Evolutionary conservation across 139 green algal species (phyloP), one percentile per base, ranked within the genome.

Genomic region (Tetradesmus lagerheimii): DNA sequence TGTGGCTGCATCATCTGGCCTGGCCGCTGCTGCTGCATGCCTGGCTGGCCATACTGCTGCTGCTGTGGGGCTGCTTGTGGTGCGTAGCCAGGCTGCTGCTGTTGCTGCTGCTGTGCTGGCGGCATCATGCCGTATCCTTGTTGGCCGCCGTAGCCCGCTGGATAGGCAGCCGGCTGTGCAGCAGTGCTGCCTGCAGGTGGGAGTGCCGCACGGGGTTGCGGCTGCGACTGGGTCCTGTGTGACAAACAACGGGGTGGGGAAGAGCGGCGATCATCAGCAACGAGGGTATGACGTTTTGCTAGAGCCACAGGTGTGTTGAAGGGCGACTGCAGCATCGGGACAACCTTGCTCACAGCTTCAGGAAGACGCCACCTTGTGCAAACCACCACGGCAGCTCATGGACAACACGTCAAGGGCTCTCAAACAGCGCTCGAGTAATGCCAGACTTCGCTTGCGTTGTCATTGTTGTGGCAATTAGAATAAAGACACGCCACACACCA

Each of bases 171-270:
- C 15, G 57, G 57, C 57, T 71, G 57, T 20, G 67, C 67, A 78
- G 67, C 67, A 78, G n/a, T 39, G 11, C 67, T 78, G 67, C 67
- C 67, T 23, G 67, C 75, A 35, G 75, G 39, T 53, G 53, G 87
- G 1, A 74, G 62, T 1, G 71, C 38, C 27, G 29, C 39, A 14
- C 27, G 25, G 14, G 34, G 50, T 43, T 75, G 90, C 62, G 78
- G 87, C 87, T 91, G 87, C 5, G 20, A 25, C 47, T 91, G 87
- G 18, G 67, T 29, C 45, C 78, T 87, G 78, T 23, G 76, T 4
- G 5, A 18, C 15, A 31, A 4, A 41, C 25, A 25, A 75, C 29
- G 80, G 66, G 45, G n/a, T n/a, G n/a, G n/a, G n/a, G n/a, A n/a
- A n/a, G n/a, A n/a, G n/a, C n/a, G n/a, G 39, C 11, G 74, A 35